A percentile compares a stretch with the other conserved stretches of the same genome.
Evolutionary conservation across 257 asterid species (phyloP).

Genomic region (Plantago major): DNA sequence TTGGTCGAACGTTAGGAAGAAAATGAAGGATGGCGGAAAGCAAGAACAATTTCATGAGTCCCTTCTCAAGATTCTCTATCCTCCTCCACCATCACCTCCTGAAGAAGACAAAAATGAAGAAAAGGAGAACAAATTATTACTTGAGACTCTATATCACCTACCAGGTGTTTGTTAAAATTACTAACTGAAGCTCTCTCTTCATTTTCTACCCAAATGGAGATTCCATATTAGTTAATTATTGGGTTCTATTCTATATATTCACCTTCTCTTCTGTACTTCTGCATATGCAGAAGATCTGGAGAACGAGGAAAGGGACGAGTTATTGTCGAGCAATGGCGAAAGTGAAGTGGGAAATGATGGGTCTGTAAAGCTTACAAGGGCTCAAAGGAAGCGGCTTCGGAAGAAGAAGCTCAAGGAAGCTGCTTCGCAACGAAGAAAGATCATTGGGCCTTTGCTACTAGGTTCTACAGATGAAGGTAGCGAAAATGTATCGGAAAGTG

Average conservation of each 20-base stretch:
- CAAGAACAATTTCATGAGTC: conserved; percentile 51
- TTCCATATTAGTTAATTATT: no score
- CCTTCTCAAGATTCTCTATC: conserved; percentile 65
- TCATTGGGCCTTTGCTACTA: conserved; percentile 62
- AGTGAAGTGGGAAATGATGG: conserved; percentile 15
- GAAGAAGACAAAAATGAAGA: conserved; percentile 24
- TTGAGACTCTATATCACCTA: conserved; percentile 18
- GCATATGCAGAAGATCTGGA: conserved; percentile 35
- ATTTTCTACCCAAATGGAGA: no score
- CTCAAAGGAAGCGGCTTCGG: conserved; percentile 74
- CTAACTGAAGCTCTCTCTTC: no score
- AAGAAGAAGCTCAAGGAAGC: conserved; percentile 62
- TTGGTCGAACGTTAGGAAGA: not conserved
- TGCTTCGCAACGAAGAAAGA: conserved; percentile 38
- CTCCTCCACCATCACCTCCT: conserved; percentile 49
- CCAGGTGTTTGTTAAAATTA: conserved; percentile 40
- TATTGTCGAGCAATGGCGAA: conserved; percentile 25
- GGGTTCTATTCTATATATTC: no score
- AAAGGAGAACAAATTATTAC: conserved; percentile 12
- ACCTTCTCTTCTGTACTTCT: no score
- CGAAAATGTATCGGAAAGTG: conserved; percentile 26
- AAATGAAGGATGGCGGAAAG: conserved; percentile 49
- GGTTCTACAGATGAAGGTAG: not conserved
- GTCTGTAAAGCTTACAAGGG: conserved; percentile 51
- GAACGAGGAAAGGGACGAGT: conserved; percentile 24